phyloP scores from a whole-genome alignment of 345 rosid genomes.

The Aurinia saxatilis region DNA sequence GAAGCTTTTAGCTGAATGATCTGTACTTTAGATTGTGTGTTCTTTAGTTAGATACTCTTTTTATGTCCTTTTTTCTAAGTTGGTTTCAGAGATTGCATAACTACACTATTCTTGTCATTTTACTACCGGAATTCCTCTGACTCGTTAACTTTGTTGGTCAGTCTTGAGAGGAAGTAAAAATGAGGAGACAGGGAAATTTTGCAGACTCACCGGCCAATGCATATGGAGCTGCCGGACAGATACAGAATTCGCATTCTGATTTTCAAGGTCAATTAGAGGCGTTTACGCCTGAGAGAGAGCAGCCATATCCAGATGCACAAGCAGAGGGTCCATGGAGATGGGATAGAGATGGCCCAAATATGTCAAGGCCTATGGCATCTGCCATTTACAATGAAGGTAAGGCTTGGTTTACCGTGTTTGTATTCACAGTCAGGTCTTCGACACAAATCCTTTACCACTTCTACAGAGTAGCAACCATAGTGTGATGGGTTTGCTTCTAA shows the following conservation, averaged over 20 bases:
- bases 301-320: constrained; percentile 38
- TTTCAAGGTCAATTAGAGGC: constrained; percentile 85
- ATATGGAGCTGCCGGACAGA: constrained; percentile 49
- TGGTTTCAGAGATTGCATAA: neutral
- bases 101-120: too few relatives aligned
- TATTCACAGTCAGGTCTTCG: neutral
- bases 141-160: neutral
- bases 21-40: neutral
- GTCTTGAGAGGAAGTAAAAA: constrained; percentile 18
- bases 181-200: constrained; percentile 73
- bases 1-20: neutral
- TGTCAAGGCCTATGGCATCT: constrained; percentile 46
- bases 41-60: neutral
- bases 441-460: neutral
- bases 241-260: constrained; percentile 53
- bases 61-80: neutral
- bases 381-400: constrained; percentile 54
- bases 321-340: constrained; percentile 62
- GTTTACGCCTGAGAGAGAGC: constrained; percentile 86
- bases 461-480: neutral
- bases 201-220: constrained; percentile 45
- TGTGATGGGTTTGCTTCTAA: neutral
- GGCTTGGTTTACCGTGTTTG: neutral
- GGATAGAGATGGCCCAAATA: constrained; percentile 68
- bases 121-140: neutral